Percentiles rank a stretch among this genome's conserved stretches.
Conservation (phyloP, 169 alveolate species). For the Plasmodium sp. region DNA sequence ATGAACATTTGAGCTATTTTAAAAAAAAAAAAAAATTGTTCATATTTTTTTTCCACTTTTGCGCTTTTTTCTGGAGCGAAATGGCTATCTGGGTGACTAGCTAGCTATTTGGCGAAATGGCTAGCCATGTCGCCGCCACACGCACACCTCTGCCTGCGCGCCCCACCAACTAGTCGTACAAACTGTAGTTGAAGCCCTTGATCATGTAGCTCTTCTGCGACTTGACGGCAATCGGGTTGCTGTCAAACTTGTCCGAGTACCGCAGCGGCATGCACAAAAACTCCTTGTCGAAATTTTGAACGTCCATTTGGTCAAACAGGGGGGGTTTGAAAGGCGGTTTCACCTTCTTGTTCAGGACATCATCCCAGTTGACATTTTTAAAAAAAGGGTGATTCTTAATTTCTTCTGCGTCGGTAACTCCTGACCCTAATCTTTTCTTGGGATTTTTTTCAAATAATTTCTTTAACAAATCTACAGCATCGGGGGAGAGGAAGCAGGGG, state of each 20-base stretch:
- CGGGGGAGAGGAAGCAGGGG: conserved; percentile 74
- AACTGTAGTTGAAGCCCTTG: conserved; percentile 44
- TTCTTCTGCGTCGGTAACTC: conserved; percentile 80
- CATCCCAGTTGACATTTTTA: conserved; percentile 86
- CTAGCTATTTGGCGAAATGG: conserved; percentile 1
- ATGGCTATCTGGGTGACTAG: background rate
- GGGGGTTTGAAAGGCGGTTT: conserved; percentile 87
- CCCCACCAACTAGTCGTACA: background rate
- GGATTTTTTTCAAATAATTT: conserved; percentile 89
- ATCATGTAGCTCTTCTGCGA: background rate
- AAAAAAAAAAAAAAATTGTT: background rate
- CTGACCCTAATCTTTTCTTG: conserved; percentile 85
- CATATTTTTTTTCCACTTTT: background rate
- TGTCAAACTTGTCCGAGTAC: conserved; percentile 40
- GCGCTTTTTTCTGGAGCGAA: background rate
- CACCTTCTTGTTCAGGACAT: conserved; percentile 71
- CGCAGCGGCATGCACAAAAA: conserved; percentile 43
- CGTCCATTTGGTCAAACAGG: conserved; percentile 77
- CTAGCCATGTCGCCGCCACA: background rate
- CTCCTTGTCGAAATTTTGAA: conserved; percentile 76
- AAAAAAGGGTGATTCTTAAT: conserved; percentile 88
- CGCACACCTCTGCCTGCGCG: background rate
- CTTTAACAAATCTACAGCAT: conserved; percentile 84
- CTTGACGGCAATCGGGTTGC: background rate
- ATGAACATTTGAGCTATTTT: conserved; percentile 10